Percentiles rank a stretch among this genome's conserved stretches.
Evolutionary conservation across 2,329 filamentous ascomycete species (phyloP).

Genomic region (Bipolaris bicolor): DNA sequence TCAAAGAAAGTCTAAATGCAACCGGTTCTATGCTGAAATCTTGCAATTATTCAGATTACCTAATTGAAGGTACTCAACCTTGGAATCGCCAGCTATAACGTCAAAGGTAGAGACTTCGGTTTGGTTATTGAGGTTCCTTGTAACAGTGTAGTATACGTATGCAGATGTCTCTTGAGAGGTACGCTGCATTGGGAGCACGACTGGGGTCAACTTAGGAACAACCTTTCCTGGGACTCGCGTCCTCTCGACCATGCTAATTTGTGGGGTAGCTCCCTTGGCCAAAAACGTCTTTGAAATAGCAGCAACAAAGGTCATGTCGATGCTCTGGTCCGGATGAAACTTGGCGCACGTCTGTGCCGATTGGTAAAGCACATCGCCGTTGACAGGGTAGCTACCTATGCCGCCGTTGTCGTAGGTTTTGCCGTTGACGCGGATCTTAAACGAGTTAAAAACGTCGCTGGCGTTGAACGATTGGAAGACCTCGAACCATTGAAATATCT

Average conservation of each 20-base stretch:
- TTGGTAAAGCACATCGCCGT: neutral
- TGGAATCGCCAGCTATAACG: neutral
- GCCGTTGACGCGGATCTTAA: conserved; percentile 14
- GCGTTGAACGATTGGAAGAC: conserved; percentile 6
- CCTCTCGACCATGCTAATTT: neutral
- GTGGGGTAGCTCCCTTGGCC: neutral
- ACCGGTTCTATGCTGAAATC: too few relatives aligned
- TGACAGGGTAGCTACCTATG: conserved; percentile 12
- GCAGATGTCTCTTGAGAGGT: neutral
- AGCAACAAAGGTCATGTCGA: neutral
- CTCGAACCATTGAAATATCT: conserved; percentile 15
- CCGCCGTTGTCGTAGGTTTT: conserved; percentile 15
- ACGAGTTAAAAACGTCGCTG: conserved; percentile 6
- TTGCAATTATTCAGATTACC: neutral
- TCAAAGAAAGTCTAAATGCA: too few relatives aligned
- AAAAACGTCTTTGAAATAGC: neutral
- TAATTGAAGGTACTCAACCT: neutral
- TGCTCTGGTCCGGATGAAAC: too few relatives aligned
- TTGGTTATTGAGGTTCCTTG: too few relatives aligned
- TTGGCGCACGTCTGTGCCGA: neutral
- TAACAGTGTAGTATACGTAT: neutral
- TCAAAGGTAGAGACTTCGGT: neutral
- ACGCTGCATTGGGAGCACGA: neutral
- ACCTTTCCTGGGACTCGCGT: neutral
- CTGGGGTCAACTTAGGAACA: neutral